Base-by-base conservation (phyloP, 2,329 filamentous ascomycete genomes). In the Thelonectria rubi region DNA sequence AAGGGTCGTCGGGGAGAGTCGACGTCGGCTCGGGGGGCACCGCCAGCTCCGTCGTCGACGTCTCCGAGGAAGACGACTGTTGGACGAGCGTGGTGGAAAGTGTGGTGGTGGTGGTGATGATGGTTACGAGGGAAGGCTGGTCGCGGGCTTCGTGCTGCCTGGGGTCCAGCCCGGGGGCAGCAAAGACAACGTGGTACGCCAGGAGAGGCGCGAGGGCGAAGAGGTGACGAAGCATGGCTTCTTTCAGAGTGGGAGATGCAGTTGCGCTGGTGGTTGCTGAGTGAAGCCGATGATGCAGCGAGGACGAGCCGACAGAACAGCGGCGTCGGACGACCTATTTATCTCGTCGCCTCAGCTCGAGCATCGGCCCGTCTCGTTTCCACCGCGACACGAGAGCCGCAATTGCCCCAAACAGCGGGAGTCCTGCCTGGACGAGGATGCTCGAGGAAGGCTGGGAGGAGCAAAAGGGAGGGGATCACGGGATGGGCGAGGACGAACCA, bases 191-290 rank as follows among this genome's bases (percentile, higher is more conserved):
- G 47, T 68, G 24, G 7, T 24, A 64, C 30, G 68, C 71, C 70
- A 76, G 63, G 12, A 76, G 62, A 12, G 71, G 69, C 45, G 68
- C 65, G 17, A 62, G 55, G 3, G 65, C 47, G 30, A 73, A 32
- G 30, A 75, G 53, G 43, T 56, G 47, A 21, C 65, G 66, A 47
- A 70, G 65, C 71, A 75, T 73, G 20, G 57, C 56, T 40, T 42
- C 34, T 48, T 17, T 18, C 8, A 12, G 40, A 49, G 49, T 34
- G 32, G 32, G 4, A 8, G 26, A 24, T 60, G 45, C 49, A 20
- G 40, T 62, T 49, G 24, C 15, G 26, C 14, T 20, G 20, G 30
- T 12, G 30, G 21, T 24, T 12, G 8, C 9, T 24, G 48, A 32
- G 30, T 53, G 58, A 24, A 24, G 51, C 30, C 50, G 49, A 39